Evolutionary conservation across 2,329 filamentous ascomycete species (phyloP).

Genomic region (Monosporascus sp.): DNA sequence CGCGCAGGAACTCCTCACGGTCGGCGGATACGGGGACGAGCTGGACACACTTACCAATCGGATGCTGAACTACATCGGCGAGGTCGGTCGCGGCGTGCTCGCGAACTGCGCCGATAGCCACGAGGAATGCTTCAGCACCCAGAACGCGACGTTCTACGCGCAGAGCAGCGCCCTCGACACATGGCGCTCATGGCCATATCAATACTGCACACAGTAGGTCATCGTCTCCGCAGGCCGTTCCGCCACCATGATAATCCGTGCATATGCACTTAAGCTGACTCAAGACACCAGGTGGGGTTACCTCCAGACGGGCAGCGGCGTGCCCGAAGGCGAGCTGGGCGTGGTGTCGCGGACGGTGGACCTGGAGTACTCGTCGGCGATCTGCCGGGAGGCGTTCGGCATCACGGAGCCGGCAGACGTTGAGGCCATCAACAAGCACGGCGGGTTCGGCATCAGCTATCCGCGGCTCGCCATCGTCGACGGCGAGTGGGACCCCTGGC

Average conservation of each 20-base stretch:
- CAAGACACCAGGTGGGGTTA: slow-evolving; percentile 62
- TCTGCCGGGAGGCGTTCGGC: slow-evolving; percentile 66
- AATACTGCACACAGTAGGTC: slow-evolving; percentile 49
- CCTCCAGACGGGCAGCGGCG: slow-evolving; percentile 66
- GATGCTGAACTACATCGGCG: slow-evolving; percentile 50
- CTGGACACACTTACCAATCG: slow-evolving; percentile 32
- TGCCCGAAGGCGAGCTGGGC: slow-evolving; percentile 58
- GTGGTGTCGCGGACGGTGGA: slow-evolving; percentile 67
- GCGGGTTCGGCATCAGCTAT: slow-evolving; percentile 67
- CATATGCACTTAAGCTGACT: slow-evolving; percentile 5
- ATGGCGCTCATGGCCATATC: slow-evolving; percentile 47
- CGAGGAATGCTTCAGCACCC: slow-evolving; percentile 33
- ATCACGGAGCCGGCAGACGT: slow-evolving; percentile 59
- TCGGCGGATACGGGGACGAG: slow-evolving; percentile 36
- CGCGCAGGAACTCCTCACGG: slow-evolving; percentile 34
- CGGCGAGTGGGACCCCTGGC: slow-evolving; percentile 76
- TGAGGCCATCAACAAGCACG: slow-evolving; percentile 68
- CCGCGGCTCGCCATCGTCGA: slow-evolving; percentile 73
- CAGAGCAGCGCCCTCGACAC: slow-evolving; percentile 31
- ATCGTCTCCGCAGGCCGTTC: not conserved
- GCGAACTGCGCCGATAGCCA: slow-evolving; percentile 22
- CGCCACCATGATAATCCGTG: too few relatives aligned
- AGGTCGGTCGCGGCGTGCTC: slow-evolving; percentile 26
- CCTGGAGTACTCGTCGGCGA: slow-evolving; percentile 53
- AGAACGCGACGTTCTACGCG: slow-evolving; percentile 28